Conservation (phyloP, 768 basidiomycete species). For the Hygrophorus pudorinus region DNA sequence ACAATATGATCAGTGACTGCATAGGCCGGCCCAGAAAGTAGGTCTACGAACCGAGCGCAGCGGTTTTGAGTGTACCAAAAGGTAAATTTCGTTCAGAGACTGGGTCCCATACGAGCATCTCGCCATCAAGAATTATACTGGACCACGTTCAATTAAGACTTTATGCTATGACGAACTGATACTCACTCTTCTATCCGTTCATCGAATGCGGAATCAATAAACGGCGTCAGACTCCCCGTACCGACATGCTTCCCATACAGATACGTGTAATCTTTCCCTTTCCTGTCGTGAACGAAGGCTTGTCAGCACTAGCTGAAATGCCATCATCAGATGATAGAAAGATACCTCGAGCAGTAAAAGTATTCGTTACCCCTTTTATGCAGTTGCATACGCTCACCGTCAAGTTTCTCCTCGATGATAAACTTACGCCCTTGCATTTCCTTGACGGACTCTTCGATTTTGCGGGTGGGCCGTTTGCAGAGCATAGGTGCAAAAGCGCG, state of each 20-base stretch:
- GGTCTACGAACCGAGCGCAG: constrained; percentile 60
- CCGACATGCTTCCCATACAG: constrained; percentile 83
- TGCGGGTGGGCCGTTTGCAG: constrained; percentile 78
- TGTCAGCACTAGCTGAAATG: neutral
- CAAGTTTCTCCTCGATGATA: constrained; percentile 93
- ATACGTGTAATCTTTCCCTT: constrained; percentile 86
- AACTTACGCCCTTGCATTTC: constrained; percentile 76
- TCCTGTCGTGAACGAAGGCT: constrained; percentile 35
- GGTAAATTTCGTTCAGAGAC: constrained; percentile 79
- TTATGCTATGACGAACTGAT: neutral
- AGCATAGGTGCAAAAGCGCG: constrained; percentile 91
- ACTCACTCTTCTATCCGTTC: constrained; percentile 72
- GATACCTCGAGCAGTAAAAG: constrained; percentile 84
- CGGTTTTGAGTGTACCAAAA: constrained; percentile 90
- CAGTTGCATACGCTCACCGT: constrained; percentile 93
- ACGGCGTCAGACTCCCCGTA: constrained; percentile 81
- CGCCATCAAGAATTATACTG: constrained; percentile 92
- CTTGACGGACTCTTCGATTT: constrained; percentile 74
- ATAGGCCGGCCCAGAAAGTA: neutral
- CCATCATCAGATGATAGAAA: constrained; percentile 2
- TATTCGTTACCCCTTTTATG: constrained; percentile 90
- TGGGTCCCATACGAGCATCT: constrained; percentile 99
- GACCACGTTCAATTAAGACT: neutral
- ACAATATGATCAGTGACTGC: neutral
- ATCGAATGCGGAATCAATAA: constrained; percentile 70